Conservation (phyloP, 1,139 yeast genomes). For the Saccharomyces hybrid region DNA sequence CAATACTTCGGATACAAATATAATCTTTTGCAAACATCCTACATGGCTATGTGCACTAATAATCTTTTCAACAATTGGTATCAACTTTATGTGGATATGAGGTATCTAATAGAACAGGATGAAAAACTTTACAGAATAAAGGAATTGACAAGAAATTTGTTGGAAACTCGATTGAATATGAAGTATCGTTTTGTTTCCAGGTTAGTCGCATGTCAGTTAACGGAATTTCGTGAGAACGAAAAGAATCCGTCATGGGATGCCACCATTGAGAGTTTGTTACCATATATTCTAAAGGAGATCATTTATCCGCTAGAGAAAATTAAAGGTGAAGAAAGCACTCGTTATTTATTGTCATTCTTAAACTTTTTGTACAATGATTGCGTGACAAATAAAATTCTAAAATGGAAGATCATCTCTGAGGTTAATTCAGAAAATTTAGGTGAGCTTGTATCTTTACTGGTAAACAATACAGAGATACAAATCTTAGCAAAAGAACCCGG, state of each 20-base stretch:
- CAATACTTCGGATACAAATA: constrained; percentile 21
- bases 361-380: constrained; percentile 21
- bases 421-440: constrained; percentile 28
- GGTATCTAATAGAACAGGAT: constrained; percentile 10
- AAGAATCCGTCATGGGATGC: constrained; percentile 21
- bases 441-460: constrained; percentile 20
- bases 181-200: constrained; percentile 14
- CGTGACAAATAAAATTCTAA: constrained; percentile 16
- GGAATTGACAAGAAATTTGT: constrained; percentile 18
- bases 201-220: constrained; percentile 17
- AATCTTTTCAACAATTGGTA: constrained; percentile 25
- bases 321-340: constrained; percentile 11
- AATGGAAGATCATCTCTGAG: constrained; percentile 32
- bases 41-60: constrained; percentile 22
- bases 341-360: constrained; percentile 11
- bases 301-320: constrained; percentile 15
- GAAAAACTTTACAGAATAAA: constrained; percentile 14
- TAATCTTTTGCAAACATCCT: constrained; percentile 27
- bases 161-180: constrained; percentile 17
- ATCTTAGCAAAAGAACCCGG: constrained; percentile 9
- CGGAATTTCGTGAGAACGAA: constrained; percentile 19
- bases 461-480: constrained; percentile 16
- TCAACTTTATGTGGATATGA: constrained; percentile 25
- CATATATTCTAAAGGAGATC: constrained; percentile 17
- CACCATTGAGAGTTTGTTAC: constrained; percentile 19